A percentile compares a stretch with the other conserved stretches of the same genome.
Conservation (phyloP, 2,329 filamentous ascomycete genomes). For the Magnaporthales sp. region DNA sequence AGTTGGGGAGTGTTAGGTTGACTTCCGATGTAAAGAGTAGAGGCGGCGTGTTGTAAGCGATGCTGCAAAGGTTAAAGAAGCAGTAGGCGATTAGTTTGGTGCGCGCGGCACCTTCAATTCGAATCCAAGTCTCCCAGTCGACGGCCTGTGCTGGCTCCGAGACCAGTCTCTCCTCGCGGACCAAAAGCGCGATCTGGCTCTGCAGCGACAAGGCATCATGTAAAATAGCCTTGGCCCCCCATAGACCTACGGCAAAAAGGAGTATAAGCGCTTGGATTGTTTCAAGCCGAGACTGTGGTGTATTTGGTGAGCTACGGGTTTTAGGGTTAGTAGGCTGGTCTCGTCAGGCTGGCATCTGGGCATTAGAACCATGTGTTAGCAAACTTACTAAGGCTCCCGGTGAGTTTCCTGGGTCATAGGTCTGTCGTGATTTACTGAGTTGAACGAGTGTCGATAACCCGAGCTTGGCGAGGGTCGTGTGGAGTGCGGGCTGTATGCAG, state of each 20-base stretch:
- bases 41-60: constrained; percentile 52
- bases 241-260: constrained; percentile 51
- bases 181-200: constrained; percentile 46
- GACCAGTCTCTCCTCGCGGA: constrained; percentile 48
- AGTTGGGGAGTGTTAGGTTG: constrained; percentile 44
- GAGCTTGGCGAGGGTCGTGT: constrained; percentile 49
- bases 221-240: constrained; percentile 51
- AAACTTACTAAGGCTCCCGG: constrained; percentile 48
- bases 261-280: constrained; percentile 57
- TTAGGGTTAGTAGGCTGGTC: not conserved
- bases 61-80: constrained; percentile 55
- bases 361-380: not conserved
- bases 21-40: constrained; percentile 50
- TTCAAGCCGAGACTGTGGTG: constrained; percentile 50
- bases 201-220: constrained; percentile 52
- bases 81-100: constrained; percentile 54
- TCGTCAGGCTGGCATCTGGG: not conserved
- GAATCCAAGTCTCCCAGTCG: constrained; percentile 54
- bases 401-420: constrained; percentile 50
- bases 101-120: constrained; percentile 45
- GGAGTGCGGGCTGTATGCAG: constrained; percentile 52
- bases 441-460: constrained; percentile 49
- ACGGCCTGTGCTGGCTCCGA: constrained; percentile 36
- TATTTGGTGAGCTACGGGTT: constrained; percentile 42
- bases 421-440: constrained; percentile 47